A percentile compares a stretch with the other conserved stretches of the same genome.
These are phyloP conservation scores for Debaryomycetaceae sp. DNA, from an alignment of 1,139 yeast species.

Conservation along the genomic window DNA sequence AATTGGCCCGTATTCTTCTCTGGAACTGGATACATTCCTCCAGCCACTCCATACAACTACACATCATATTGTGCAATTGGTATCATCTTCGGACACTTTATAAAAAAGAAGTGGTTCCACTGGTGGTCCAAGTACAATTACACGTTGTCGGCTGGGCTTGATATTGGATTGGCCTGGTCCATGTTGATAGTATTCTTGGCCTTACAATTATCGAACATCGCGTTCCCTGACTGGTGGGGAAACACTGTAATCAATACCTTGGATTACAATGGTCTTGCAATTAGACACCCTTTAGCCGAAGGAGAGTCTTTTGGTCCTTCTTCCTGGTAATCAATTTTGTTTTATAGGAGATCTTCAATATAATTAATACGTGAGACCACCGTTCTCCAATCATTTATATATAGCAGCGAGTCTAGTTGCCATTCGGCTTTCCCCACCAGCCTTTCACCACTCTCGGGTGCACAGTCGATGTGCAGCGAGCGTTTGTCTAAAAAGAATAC, in stretches of 20 bases:
- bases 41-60: constrained; percentile 45
- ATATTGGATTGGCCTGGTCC: constrained; percentile 30
- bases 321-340: not conserved
- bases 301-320: not conserved
- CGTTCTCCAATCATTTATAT: too few relatives aligned
- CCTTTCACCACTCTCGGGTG: too few relatives aligned
- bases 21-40: constrained; percentile 47
- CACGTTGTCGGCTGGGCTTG: constrained; percentile 42
- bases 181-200: constrained; percentile 54
- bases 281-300: constrained; percentile 20
- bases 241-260: constrained; percentile 38
- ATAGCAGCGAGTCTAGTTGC: too few relatives aligned
- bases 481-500: too few relatives aligned
- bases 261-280: constrained; percentile 17
- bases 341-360: too few relatives aligned
- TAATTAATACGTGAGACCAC: too few relatives aligned
- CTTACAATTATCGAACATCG: constrained; percentile 41
- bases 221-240: constrained; percentile 56
- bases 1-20: constrained; percentile 49
- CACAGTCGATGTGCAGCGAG: too few relatives aligned
- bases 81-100: constrained; percentile 23
- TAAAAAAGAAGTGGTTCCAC: constrained; percentile 38
- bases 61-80: constrained; percentile 38
- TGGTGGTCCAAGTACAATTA: constrained; percentile 46
- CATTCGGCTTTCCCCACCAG: too few relatives aligned